Percentiles rank a stretch among this genome's conserved stretches.
These are phyloP conservation scores for Circinella umbellata DNA, from an alignment of 371 early-diverging fungal species.

Conservation along the genomic window DNA sequence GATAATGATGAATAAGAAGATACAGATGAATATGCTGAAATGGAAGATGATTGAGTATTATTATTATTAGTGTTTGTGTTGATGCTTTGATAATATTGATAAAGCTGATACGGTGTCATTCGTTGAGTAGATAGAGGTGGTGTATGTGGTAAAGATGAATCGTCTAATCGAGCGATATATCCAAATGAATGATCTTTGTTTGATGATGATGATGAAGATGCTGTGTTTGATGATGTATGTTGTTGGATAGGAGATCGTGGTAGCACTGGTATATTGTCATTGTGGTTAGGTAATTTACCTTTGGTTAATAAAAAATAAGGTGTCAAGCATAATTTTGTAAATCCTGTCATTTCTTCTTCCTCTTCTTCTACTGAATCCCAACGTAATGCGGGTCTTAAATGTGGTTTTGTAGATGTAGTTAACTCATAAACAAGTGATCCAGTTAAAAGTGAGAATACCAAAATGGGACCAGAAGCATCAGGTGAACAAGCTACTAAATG, in stretches of 20 bases:
- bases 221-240: conserved; percentile 3
- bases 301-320: conserved; percentile 61
- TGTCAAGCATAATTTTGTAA: conserved; percentile 55
- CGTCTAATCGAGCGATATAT: conserved; percentile 22
- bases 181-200: conserved; percentile 1
- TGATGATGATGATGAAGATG: neutral
- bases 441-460: conserved; percentile 60
- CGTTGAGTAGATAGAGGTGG: conserved; percentile 12
- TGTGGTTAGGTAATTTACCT: conserved; percentile 28
- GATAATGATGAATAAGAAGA: neutral
- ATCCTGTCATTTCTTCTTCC: conserved; percentile 32
- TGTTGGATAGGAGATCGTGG: conserved; percentile 4
- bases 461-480: conserved; percentile 57
- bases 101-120: conserved; percentile 47
- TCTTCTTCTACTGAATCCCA: neutral
- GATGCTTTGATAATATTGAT: conserved; percentile 33
- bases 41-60: neutral
- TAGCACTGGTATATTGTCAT: conserved; percentile 15
- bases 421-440: conserved; percentile 53
- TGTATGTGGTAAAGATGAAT: conserved; percentile 8
- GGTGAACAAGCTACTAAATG: conserved; percentile 61
- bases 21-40: conserved; percentile 3
- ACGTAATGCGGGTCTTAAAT: neutral
- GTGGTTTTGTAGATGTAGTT: conserved; percentile 4
- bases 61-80: neutral